Evolutionary conservation across 2,329 filamentous ascomycete species (phyloP).

Genomic region (Epichloe scottii): DNA sequence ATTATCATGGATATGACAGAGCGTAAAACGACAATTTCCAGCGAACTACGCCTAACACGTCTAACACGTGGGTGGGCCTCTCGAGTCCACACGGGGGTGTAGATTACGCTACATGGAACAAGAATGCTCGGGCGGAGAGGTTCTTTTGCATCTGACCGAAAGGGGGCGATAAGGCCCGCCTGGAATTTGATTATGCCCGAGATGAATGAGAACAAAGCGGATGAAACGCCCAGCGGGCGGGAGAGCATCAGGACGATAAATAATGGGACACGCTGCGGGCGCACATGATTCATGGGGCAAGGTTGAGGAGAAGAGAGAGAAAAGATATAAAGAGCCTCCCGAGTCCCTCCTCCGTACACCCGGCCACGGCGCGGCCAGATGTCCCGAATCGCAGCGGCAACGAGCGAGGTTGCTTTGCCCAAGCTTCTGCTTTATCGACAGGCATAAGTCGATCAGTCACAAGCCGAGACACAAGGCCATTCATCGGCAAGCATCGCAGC

Average conservation of each 20-base stretch:
- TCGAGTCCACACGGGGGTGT: constrained; percentile 1
- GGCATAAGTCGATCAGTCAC: neutral
- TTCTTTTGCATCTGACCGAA: too few relatives aligned
- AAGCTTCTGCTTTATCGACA: neutral
- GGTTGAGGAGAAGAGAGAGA: neutral
- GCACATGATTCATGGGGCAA: neutral
- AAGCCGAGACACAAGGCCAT: neutral
- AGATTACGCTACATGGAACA: constrained; percentile 3
- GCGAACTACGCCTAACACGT: constrained; percentile 5
- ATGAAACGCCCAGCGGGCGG: neutral
- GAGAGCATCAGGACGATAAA: neutral
- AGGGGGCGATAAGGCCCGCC: too few relatives aligned
- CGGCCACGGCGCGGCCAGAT: neutral
- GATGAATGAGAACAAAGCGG: neutral
- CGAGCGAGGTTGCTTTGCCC: neutral
- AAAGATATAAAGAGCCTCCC: constrained; percentile 1
- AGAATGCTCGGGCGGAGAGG: neutral
- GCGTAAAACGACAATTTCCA: constrained; percentile 1
- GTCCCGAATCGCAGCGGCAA: neutral
- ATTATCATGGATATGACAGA: neutral
- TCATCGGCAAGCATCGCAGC: neutral
- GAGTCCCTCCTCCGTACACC: too few relatives aligned
- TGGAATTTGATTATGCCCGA: neutral
- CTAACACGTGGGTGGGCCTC: constrained; percentile 13
- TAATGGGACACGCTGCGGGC: constrained; percentile 2